Evolutionary conservation across 345 rosid genomes (phyloP).

Genomic region (Arabidopsis thaliana): TAIR10.1 NC_003070.9:15686501-15687000

Average conservation of each 20-base stretch:
- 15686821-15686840: not conserved
- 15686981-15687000: not conserved
- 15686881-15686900: not conserved
- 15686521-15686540: not conserved
- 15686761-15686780: not conserved
- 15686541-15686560: not conserved
- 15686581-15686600: not conserved
- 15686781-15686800: not conserved
- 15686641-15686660: no score
- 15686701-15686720: no score
- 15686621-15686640: no score
- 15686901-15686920: not conserved
- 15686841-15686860: not conserved
- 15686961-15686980: not conserved
- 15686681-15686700: no score
- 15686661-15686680: no score
- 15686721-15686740: no score
- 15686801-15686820: not conserved
- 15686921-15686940: not conserved
- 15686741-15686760: not conserved
- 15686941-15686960: not conserved
- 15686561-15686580: no score
- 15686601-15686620: no score
- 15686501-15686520: not conserved
- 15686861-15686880: not conserved